Conservation (phyloP, 192 early-diverging fungal genomes). For the Obelidium mucronatum region DNA sequence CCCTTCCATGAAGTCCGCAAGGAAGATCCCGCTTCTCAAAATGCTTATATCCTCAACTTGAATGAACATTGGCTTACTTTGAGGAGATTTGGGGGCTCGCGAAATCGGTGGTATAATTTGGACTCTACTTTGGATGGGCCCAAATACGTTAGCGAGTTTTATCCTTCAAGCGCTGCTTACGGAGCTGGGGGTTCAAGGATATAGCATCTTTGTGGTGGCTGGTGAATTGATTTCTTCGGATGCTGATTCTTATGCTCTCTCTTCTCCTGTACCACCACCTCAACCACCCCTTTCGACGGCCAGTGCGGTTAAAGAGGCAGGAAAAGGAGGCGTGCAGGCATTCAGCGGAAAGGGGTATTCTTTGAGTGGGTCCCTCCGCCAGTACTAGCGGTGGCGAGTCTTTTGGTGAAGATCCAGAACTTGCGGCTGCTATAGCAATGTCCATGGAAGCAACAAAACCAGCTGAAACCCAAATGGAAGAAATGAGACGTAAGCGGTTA, state of each 20-base stretch:
- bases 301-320: neutral
- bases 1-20: conserved; percentile 50
- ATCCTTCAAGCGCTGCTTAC: conserved; percentile 57
- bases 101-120: conserved; percentile 80
- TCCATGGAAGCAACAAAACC: conserved; percentile 5
- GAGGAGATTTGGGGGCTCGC: conserved; percentile 67
- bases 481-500: conserved; percentile 32
- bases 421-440: conserved; percentile 30
- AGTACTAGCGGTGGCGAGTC: neutral
- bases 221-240: conserved; percentile 40
- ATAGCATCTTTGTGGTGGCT: conserved; percentile 56
- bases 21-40: conserved; percentile 65
- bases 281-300: neutral
- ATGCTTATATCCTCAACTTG: conserved; percentile 79
- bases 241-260: conserved; percentile 49
- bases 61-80: conserved; percentile 69
- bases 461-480: neutral
- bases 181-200: conserved; percentile 55
- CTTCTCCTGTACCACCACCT: conserved; percentile 42
- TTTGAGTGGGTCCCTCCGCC: neutral
- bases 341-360: conserved; percentile 36
- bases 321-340: neutral
- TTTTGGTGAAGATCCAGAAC: conserved; percentile 10
- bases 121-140: conserved; percentile 64
- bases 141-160: conserved; percentile 72